Evolutionary conservation across 352 stramenopile genomes (phyloP).

Genomic region (Pythium pectinolyticum): DNA sequence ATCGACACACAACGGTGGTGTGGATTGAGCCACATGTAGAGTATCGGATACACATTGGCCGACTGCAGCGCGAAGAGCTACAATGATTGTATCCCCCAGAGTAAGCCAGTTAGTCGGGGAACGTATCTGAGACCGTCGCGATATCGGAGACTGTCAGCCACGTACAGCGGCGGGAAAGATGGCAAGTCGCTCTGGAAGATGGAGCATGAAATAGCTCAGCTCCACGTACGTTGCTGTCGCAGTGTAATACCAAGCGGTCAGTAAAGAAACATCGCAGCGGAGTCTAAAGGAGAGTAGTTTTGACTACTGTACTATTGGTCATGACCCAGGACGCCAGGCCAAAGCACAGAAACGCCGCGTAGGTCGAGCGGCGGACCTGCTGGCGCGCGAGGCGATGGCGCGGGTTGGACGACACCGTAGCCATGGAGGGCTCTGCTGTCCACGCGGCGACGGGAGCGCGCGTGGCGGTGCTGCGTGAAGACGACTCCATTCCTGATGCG

Average conservation of each 20-base stretch:
- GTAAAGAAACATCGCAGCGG: too few relatives aligned
- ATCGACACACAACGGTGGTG: conserved; percentile 40
- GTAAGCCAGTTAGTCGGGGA: too few relatives aligned
- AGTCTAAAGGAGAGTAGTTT: neutral
- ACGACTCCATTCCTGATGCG: neutral
- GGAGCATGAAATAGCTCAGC: conserved; percentile 54
- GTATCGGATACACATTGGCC: conserved; percentile 64
- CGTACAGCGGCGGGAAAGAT: conserved; percentile 39
- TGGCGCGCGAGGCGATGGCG: conserved; percentile 13
- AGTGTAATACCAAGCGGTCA: too few relatives aligned
- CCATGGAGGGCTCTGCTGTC: neutral
- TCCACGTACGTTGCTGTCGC: conserved; percentile 62
- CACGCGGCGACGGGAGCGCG: conserved; percentile 2
- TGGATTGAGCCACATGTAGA: conserved; percentile 67
- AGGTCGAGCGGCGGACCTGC: conserved; percentile 10
- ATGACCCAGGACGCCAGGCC: conserved; percentile 27
- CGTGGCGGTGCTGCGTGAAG: neutral
- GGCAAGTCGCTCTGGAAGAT: conserved; percentile 55
- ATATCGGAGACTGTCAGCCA: neutral
- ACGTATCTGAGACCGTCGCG: too few relatives aligned
- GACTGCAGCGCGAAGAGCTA: conserved; percentile 70
- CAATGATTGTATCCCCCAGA: too few relatives aligned
- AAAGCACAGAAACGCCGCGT: conserved; percentile 26
- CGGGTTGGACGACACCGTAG: conserved; percentile 7
- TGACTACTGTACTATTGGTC: conserved; percentile 19